These are phyloP conservation scores for Paramecium biaurelia DNA, from an alignment of 73 alveolate species.

Conservation along the genomic window DNA sequence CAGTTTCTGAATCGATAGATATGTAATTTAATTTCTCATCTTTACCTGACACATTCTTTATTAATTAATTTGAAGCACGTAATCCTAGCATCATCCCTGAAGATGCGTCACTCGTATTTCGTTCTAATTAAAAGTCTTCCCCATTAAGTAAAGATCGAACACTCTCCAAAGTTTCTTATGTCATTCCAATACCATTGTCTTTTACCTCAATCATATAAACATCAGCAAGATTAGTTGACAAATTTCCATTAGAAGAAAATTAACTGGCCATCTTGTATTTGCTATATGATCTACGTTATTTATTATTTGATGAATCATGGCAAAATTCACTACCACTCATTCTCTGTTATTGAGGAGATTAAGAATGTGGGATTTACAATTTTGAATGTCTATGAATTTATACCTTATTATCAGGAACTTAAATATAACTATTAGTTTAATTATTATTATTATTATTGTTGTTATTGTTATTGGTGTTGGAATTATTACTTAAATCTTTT, in stretches of 20 bases:
- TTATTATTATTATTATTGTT: neutral
- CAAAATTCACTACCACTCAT: neutral
- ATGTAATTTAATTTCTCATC: neutral
- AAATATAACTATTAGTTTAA: neutral
- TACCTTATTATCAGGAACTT: neutral
- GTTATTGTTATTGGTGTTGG: neutral
- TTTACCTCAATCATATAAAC: neutral
- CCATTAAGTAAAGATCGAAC: neutral
- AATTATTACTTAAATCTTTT: neutral
- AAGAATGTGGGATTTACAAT: neutral
- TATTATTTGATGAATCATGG: neutral
- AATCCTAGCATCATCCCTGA: slow-evolving; percentile 16
- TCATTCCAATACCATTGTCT: slow-evolving; percentile 23
- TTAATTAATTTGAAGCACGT: slow-evolving; percentile 16
- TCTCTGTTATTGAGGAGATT: neutral
- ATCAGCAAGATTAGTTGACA: neutral
- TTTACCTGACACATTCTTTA: neutral
- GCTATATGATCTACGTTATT: neutral
- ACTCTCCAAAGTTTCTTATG: neutral
- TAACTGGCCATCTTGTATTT: neutral
- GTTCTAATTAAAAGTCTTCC: neutral
- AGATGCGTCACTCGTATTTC: neutral
- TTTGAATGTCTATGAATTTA: neutral
- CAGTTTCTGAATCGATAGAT: neutral
- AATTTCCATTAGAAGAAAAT: neutral